These are phyloP conservation scores for Scleromitrula shiraiana DNA, from an alignment of 2,329 filamentous ascomycete genomes.

Conservation along the genomic window DNA sequence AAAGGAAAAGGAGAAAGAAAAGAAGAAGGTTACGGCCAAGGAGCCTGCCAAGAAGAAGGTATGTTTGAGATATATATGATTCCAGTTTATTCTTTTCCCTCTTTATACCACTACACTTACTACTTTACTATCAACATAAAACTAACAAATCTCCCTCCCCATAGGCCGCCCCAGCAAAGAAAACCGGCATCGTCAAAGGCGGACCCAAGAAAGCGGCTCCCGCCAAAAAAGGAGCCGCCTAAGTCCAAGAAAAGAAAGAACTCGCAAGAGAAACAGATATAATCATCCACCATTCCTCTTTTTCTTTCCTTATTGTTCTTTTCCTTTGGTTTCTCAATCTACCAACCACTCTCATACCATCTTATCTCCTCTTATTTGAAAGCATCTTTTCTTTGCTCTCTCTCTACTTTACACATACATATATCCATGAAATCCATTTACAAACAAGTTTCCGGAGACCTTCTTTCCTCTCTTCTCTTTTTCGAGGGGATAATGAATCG, in stretches of 20 bases:
- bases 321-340: no score
- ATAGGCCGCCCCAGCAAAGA: constrained; percentile 33
- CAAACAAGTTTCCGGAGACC: no score
- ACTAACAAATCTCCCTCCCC: constrained; percentile 8
- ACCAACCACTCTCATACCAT: no score
- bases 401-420: no score
- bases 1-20: neutral
- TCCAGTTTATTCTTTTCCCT: neutral
- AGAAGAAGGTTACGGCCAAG: neutral
- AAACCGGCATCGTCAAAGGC: no score
- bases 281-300: neutral
- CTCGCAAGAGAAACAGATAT: neutral
- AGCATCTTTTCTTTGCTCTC: no score
- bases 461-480: no score
- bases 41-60: constrained; percentile 2
- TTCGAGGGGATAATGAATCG: no score
- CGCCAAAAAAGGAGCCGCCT: neutral
- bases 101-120: no score
- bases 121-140: neutral
- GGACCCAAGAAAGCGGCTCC: constrained; percentile 2
- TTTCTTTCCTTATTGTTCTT: no score
- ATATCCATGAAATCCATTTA: no score
- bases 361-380: no score
- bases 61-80: neutral
- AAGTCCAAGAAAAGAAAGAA: neutral